Percentiles rank a stretch among this genome's conserved stretches.
Conservation (phyloP, 257 asterid species). For the Scutellaria galericulata region DNA sequence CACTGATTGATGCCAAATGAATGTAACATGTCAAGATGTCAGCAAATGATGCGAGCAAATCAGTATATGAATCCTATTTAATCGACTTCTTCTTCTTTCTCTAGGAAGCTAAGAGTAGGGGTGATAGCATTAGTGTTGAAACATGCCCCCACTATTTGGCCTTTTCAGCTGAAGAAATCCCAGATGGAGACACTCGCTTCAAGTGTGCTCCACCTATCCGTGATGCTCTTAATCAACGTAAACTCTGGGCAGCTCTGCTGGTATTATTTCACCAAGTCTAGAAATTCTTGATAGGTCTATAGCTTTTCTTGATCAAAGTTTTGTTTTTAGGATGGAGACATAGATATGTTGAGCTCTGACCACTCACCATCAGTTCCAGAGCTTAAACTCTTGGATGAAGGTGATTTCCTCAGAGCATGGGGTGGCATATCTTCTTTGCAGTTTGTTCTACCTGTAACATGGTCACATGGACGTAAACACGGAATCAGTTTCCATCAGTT, state of each 20-base stretch:
- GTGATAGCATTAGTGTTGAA: conserved; percentile 88
- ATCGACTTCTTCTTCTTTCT: conserved; percentile 2
- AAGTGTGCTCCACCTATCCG: conserved; percentile 98
- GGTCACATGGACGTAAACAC: conserved; percentile 78
- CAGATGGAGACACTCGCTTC: conserved; percentile 95
- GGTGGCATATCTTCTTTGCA: conserved; percentile 96
- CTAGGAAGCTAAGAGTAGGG: conserved; percentile 83
- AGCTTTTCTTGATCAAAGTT: conserved; percentile 8
- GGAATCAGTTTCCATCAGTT: conserved; percentile 68
- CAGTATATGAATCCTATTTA: neutral
- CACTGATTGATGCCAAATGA: neutral
- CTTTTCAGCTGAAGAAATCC: conserved; percentile 91
- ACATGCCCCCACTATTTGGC: conserved; percentile 99
- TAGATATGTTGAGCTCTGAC: conserved; percentile 95
- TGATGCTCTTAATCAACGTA: conserved; percentile 71
- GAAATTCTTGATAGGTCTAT: neutral
- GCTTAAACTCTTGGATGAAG: conserved; percentile 78
- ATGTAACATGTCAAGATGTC: neutral
- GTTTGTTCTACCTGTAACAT: conserved; percentile 93
- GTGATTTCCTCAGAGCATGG: conserved; percentile 94
- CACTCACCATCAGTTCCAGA: conserved; percentile 93
- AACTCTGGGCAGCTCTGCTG: conserved; percentile 85
- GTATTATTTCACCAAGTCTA: conserved; percentile 39
- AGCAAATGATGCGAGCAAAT: neutral
- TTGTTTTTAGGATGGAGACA: conserved; percentile 73